Percentiles rank a stretch among this genome's conserved stretches.
Evolutionary conservation across 306 rosid species (phyloP).

Genomic region (Cicer yamashitae): DNA sequence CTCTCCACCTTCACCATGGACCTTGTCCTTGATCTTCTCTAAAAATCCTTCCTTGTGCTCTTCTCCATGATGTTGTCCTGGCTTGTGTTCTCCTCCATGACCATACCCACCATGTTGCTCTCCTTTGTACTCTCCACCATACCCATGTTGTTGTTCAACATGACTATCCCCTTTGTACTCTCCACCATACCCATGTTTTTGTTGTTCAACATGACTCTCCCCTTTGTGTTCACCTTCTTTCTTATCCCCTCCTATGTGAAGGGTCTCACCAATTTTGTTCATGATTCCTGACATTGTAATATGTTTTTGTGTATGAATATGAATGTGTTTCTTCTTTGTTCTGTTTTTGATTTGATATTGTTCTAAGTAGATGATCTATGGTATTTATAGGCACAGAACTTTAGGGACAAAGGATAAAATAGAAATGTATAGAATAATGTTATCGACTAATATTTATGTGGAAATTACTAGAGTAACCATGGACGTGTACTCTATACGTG

Average conservation of each 20-base stretch:
- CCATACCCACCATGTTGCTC: slow-evolving; percentile 28
- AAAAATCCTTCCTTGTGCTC: slow-evolving; percentile 55
- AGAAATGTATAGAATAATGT: background rate
- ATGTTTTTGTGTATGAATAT: background rate
- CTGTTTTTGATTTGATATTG: background rate
- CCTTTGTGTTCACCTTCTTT: slow-evolving; percentile 45
- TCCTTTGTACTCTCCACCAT: slow-evolving; percentile 28
- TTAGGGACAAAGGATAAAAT: background rate
- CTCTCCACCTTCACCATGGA: slow-evolving; percentile 49
- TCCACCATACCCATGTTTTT: background rate
- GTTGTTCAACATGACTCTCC: slow-evolving; percentile 12
- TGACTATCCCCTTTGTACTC: slow-evolving; percentile 42
- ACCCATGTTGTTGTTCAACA: background rate
- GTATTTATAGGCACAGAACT: slow-evolving; percentile 44
- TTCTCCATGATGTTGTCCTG: slow-evolving; percentile 25
- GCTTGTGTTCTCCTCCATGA: slow-evolving; percentile 33
- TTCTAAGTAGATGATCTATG: background rate
- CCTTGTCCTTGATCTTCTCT: slow-evolving; percentile 67
- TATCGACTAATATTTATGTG: background rate
- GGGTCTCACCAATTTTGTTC: slow-evolving; percentile 61
- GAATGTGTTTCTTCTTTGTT: background rate
- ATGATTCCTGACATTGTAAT: slow-evolving; percentile 60
- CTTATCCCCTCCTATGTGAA: slow-evolving; percentile 65
- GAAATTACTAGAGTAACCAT: slow-evolving; percentile 36
- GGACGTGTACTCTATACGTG: slow-evolving; percentile 26